These are phyloP conservation scores for Spergularia bocconei DNA, from an alignment of 148 eudicot genomes.

Conservation along the genomic window DNA sequence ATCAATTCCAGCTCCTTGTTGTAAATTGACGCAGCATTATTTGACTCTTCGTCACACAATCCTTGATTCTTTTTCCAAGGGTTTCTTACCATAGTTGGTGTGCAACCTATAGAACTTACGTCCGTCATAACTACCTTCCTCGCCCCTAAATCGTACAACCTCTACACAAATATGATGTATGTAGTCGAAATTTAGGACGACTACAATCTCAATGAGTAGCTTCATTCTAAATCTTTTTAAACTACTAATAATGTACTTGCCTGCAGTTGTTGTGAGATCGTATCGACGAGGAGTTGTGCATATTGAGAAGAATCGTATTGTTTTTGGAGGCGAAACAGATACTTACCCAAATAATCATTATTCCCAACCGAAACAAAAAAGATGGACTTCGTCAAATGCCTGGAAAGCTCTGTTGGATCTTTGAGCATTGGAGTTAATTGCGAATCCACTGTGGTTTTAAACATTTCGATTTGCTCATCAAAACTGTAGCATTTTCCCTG, in stretches of 20 bases:
- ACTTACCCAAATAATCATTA: constrained; percentile 47
- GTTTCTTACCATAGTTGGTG: constrained; percentile 22
- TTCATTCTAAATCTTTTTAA: too few species aligned
- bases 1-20: constrained; percentile 35
- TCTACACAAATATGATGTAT: constrained; percentile 16
- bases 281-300: constrained; percentile 34
- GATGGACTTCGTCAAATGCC: constrained; percentile 43
- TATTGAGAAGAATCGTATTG: constrained; percentile 32
- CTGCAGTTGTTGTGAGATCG: constrained; percentile 34
- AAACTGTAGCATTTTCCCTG: constrained; percentile 59
- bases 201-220: background rate
- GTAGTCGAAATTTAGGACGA: too few species aligned
- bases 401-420: constrained; percentile 10
- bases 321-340: constrained; percentile 22
- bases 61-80: constrained; percentile 15
- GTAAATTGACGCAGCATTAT: constrained; percentile 31
- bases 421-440: constrained; percentile 15
- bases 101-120: constrained; percentile 57
- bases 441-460: constrained; percentile 31
- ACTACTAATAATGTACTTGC: constrained; percentile 5
- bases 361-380: constrained; percentile 35
- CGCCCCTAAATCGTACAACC: constrained; percentile 41
- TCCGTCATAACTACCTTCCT: constrained; percentile 51
- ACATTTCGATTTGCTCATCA: constrained; percentile 41
- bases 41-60: constrained; percentile 42